Evolutionary conservation across 2,329 filamentous ascomycete genomes (phyloP).

Genomic region (Talaromyces pinophilus): DNA sequence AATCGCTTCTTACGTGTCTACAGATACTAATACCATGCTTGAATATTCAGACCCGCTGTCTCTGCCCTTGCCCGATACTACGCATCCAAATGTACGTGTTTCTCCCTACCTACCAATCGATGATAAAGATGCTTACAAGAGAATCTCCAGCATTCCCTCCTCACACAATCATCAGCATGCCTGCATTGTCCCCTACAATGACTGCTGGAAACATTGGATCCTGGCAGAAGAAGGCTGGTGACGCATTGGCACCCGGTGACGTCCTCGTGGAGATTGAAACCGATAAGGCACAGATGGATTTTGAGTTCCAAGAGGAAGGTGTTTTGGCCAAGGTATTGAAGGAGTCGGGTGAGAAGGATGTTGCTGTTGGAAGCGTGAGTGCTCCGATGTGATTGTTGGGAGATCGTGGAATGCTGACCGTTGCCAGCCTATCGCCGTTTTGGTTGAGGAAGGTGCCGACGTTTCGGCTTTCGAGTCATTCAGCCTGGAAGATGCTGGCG

Average conservation of each 20-base stretch:
- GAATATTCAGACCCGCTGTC: constrained; percentile 45
- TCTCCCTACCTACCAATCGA: constrained; percentile 18
- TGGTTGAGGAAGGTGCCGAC: constrained; percentile 90
- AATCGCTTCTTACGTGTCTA: neutral
- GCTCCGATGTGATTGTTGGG: constrained; percentile 22
- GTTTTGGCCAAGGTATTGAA: constrained; percentile 91
- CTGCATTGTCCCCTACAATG: constrained; percentile 97
- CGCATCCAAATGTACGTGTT: constrained; percentile 65
- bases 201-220: constrained; percentile 91
- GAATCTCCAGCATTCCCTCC: constrained; percentile 76
- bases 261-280: constrained; percentile 98
- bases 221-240: constrained; percentile 97
- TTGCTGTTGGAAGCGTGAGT: constrained; percentile 91
- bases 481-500: constrained; percentile 85
- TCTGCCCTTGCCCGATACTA: constrained; percentile 66
- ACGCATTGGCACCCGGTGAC: constrained; percentile 83
- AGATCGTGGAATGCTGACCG: constrained; percentile 27
- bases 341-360: constrained; percentile 89
- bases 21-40: constrained; percentile 11
- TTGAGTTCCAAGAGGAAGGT: constrained; percentile 98
- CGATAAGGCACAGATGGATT: constrained; percentile 99
- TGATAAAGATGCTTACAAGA: constrained; percentile 28
- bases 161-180: constrained; percentile 96
- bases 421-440: constrained; percentile 83
- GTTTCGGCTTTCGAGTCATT: constrained; percentile 86